Evolutionary conservation across 1,284 basidiomycete species (phyloP).

Genomic region (Leccinum subrobustum): DNA sequence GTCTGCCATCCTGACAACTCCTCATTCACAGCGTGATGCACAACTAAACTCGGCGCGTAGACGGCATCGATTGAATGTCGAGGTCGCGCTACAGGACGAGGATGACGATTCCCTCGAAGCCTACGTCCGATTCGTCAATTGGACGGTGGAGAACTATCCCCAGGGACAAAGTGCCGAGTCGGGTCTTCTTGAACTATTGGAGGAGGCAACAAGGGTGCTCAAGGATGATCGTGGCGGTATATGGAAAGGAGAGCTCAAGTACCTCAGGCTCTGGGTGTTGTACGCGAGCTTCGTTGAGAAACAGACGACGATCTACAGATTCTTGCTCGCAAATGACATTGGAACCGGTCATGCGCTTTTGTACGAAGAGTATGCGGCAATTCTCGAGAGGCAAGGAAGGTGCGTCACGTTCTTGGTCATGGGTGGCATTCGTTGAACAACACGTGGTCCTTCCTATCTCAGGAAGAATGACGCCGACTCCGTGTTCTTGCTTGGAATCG

Average conservation of each 20-base stretch:
- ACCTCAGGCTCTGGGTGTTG: conserved; percentile 90
- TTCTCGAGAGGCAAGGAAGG: conserved; percentile 75
- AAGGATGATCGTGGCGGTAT: conserved; percentile 65
- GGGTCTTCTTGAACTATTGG: conserved; percentile 78
- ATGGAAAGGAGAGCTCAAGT: conserved; percentile 73
- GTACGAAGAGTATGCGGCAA: conserved; percentile 89
- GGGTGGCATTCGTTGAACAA: conserved; percentile 5
- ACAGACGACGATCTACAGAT: conserved; percentile 77
- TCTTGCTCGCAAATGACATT: conserved; percentile 87
- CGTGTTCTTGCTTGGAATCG: conserved; percentile 85
- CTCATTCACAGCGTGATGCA: conserved; percentile 68
- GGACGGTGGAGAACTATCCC: conserved; percentile 70
- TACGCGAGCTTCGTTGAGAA: conserved; percentile 83
- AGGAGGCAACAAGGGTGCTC: conserved; percentile 78
- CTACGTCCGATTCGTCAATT: conserved; percentile 63
- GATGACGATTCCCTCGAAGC: conserved; percentile 56
- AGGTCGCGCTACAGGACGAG: conserved; percentile 54
- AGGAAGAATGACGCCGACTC: conserved; percentile 88
- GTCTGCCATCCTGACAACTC: conserved; percentile 67
- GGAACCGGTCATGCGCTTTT: conserved; percentile 79
- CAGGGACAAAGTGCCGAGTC: conserved; percentile 67
- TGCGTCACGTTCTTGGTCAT: conserved; percentile 28
- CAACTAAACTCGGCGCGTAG: conserved; percentile 62
- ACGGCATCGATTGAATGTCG: conserved; percentile 53
- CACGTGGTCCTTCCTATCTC: conserved; percentile 1